phyloP scores from a whole-genome alignment of 2,329 filamentous ascomycete species.

The Shiraia bambusicola region DNA sequence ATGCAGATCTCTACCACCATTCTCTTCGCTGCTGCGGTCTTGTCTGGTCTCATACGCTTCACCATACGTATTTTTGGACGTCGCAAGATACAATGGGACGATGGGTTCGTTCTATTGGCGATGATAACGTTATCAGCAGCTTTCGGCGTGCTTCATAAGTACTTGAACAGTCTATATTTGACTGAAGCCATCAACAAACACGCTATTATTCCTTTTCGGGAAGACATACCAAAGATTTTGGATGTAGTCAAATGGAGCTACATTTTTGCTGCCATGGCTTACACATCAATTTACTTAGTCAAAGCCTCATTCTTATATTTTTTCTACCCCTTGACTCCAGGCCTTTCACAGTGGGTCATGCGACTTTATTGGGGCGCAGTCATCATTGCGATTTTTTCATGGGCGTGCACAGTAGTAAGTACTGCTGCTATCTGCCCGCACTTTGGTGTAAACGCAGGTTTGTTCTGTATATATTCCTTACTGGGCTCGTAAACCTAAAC shows the following conservation, averaged over 20 bases:
- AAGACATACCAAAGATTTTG: slow-evolving; percentile 5
- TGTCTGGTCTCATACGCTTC: slow-evolving; percentile 1
- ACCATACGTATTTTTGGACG: slow-evolving; percentile 3
- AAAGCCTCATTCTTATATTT: slow-evolving; percentile 8
- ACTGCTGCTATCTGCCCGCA: slow-evolving; percentile 2
- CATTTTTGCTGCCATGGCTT: slow-evolving; percentile 4
- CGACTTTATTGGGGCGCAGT: slow-evolving; percentile 1
- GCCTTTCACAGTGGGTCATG: neutral
- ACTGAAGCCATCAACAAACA: slow-evolving; percentile 8
- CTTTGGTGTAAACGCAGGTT: slow-evolving; percentile 4
- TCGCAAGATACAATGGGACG: slow-evolving; percentile 3
- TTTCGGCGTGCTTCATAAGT: slow-evolving; percentile 2
- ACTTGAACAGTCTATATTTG: slow-evolving; percentile 6
- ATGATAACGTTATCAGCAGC: neutral
- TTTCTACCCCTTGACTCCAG: slow-evolving; percentile 1
- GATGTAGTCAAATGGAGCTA: slow-evolving; percentile 3
- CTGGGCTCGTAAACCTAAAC: neutral
- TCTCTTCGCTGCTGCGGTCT: slow-evolving; percentile 1
- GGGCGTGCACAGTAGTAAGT: slow-evolving; percentile 1
- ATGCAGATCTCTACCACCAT: neutral
- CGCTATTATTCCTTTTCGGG: slow-evolving; percentile 1
- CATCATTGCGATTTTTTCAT: neutral
- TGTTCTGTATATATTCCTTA: neutral
- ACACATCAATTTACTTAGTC: slow-evolving; percentile 5
- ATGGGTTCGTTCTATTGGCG: slow-evolving; percentile 1